phyloP scores from a whole-genome alignment of 2,329 filamentous ascomycete genomes.

The Aspergillus sp. region DNA sequence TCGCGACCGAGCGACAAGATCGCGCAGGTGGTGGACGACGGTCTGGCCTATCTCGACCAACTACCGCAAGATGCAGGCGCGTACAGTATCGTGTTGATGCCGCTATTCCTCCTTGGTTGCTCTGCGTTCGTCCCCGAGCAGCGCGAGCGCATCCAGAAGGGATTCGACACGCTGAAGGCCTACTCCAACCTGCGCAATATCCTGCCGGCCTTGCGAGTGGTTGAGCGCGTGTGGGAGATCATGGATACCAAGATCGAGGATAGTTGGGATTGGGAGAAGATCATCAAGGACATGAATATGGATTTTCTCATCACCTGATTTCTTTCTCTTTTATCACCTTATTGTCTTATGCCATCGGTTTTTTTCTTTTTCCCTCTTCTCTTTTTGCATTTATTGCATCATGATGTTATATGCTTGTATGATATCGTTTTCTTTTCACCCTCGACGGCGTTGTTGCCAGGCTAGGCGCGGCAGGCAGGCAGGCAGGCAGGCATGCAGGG shows the following conservation, averaged over 20 bases:
- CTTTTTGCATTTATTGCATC: neutral
- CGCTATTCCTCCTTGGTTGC: slow-evolving; percentile 54
- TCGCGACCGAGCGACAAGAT: slow-evolving; percentile 50
- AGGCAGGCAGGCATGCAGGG: no score
- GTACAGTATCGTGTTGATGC: slow-evolving; percentile 53
- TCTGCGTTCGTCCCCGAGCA: slow-evolving; percentile 51
- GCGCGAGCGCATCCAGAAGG: slow-evolving; percentile 46
- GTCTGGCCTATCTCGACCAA: slow-evolving; percentile 48
- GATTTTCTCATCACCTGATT: slow-evolving; percentile 53
- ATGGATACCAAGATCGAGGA: slow-evolving; percentile 51
- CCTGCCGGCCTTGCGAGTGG: slow-evolving; percentile 46
- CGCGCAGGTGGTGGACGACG: slow-evolving; percentile 50
- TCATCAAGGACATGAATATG: slow-evolving; percentile 51
- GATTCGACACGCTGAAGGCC: slow-evolving; percentile 47
- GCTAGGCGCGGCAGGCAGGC: no score
- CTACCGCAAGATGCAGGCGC: slow-evolving; percentile 48
- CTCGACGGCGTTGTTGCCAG: no score
- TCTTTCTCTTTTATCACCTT: neutral
- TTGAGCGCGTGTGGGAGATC: slow-evolving; percentile 50
- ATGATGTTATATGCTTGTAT: neutral
- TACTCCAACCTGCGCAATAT: slow-evolving; percentile 54
- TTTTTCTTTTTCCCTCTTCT: neutral
- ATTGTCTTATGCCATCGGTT: no score
- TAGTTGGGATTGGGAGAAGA: slow-evolving; percentile 57
- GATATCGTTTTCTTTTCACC: neutral